Evolutionary conservation across 352 stramenopile genomes (phyloP).

Genomic region (Globisporangium abappressorium): DNA sequence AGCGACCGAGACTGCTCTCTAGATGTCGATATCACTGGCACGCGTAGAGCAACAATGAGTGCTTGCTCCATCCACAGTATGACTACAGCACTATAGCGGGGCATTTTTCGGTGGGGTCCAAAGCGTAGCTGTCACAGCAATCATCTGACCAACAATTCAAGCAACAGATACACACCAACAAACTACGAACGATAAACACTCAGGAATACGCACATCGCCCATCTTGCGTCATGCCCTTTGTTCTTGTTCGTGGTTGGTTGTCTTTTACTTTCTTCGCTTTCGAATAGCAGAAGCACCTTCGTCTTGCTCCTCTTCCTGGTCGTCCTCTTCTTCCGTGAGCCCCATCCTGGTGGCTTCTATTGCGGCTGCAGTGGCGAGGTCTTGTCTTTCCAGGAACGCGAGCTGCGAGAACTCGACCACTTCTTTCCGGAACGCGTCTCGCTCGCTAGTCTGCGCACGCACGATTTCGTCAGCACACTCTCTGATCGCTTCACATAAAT

Average conservation of each 20-base stretch:
- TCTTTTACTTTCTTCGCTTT: conserved; percentile 17
- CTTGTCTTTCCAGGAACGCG: conserved; percentile 15
- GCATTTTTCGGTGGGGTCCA: too few species aligned
- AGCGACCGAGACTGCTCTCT: too few species aligned
- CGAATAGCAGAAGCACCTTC: not conserved
- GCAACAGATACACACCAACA: not conserved
- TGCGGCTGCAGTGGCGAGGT: not conserved
- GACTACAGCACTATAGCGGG: too few species aligned
- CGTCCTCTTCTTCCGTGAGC: conserved; percentile 14
- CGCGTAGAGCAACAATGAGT: too few species aligned
- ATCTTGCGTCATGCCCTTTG: not conserved
- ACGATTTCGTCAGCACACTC: conserved; percentile 50
- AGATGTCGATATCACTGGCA: too few species aligned
- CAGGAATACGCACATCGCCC: not conserved
- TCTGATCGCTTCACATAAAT: conserved; percentile 57
- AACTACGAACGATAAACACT: not conserved
- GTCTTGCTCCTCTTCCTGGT: not conserved
- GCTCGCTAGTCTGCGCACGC: conserved; percentile 45
- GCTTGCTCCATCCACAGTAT: too few species aligned
- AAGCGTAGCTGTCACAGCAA: not conserved
- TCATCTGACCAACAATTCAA: not conserved
- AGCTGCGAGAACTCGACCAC: conserved; percentile 48
- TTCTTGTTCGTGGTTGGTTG: not conserved
- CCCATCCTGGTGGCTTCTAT: conserved; percentile 6
- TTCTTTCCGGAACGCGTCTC: conserved; percentile 61